Conservation (phyloP, 495 filamentous ascomycete species). For the Neurospora tetrasperma region DNA sequence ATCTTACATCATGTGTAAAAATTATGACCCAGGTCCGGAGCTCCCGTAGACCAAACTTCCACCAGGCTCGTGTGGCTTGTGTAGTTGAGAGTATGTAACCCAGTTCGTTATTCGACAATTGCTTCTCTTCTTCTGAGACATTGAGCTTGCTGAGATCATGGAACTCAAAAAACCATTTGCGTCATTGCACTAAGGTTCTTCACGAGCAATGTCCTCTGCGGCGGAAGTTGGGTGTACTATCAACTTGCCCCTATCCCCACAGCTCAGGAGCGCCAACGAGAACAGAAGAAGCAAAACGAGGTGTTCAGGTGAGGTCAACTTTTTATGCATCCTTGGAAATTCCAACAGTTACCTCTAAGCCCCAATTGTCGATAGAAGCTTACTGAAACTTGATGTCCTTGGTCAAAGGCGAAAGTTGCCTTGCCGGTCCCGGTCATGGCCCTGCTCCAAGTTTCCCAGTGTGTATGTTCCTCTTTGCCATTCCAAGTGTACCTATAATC, state of each 20-base stretch:
- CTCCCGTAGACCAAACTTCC: background rate
- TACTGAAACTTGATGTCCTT: background rate
- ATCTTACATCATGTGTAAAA: background rate
- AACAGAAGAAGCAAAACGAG: background rate
- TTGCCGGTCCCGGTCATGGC: background rate
- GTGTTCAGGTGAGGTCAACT: background rate
- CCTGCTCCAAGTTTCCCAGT: background rate
- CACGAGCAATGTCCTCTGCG: background rate
- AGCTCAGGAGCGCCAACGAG: conserved; percentile 2
- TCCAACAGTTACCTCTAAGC: background rate
- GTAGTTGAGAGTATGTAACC: background rate
- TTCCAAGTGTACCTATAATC: background rate
- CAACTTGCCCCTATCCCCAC: background rate
- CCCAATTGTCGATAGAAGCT: background rate
- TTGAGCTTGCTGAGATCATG: background rate
- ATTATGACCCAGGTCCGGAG: background rate
- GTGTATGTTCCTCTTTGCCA: background rate
- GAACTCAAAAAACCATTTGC: background rate
- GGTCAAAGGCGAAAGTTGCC: background rate
- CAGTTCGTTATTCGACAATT: background rate
- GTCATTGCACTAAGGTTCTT: background rate
- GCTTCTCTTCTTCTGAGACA: background rate
- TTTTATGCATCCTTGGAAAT: background rate
- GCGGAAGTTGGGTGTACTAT: background rate
- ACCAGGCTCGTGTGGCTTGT: background rate